Evolutionary conservation across 108 stramenopile species (phyloP).

Genomic region (Craspedostauros australis): DNA sequence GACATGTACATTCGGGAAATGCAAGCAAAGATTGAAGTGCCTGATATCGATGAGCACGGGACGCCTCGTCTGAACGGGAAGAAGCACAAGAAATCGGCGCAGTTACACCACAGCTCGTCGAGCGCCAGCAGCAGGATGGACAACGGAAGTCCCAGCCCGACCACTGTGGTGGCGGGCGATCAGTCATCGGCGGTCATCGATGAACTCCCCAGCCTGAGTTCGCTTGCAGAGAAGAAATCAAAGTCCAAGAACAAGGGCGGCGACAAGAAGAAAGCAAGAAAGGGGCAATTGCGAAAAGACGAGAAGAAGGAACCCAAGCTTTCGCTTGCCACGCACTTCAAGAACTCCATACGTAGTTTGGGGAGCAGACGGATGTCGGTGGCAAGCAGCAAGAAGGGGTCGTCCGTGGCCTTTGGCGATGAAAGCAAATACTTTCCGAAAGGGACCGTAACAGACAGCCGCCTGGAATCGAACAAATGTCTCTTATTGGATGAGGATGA

Average conservation of each 20-base stretch:
- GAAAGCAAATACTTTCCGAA: constrained; percentile 18
- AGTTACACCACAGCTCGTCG: no score
- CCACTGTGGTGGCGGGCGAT: constrained; percentile 1
- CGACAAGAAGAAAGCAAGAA: not conserved
- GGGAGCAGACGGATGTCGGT: not conserved
- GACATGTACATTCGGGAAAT: constrained; percentile 16
- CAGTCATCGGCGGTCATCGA: constrained; percentile 14
- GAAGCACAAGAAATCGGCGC: constrained; percentile 9
- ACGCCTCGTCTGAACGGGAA: not conserved
- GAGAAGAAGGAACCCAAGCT: constrained; percentile 2
- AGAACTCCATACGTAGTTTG: constrained; percentile 11
- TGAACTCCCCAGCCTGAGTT: constrained; percentile 1
- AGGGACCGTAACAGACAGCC: no score
- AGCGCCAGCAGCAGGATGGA: constrained; percentile 7
- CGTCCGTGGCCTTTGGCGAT: not conserved
- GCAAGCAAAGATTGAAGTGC: constrained; percentile 1
- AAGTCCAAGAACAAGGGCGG: not conserved
- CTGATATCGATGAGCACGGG: constrained; percentile 8
- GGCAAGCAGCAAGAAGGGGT: not conserved
- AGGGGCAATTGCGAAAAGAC: constrained; percentile 7
- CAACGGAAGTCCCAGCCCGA: constrained; percentile 13
- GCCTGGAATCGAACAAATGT: no score
- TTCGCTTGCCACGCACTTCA: constrained; percentile 9
- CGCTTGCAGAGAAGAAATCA: not conserved
- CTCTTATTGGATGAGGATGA: no score